Evolutionary conservation across 257 asterid genomes (phyloP), one percentile per base, ranked within the genome.

Genomic region (Thymus quinquecostatus): DNA sequence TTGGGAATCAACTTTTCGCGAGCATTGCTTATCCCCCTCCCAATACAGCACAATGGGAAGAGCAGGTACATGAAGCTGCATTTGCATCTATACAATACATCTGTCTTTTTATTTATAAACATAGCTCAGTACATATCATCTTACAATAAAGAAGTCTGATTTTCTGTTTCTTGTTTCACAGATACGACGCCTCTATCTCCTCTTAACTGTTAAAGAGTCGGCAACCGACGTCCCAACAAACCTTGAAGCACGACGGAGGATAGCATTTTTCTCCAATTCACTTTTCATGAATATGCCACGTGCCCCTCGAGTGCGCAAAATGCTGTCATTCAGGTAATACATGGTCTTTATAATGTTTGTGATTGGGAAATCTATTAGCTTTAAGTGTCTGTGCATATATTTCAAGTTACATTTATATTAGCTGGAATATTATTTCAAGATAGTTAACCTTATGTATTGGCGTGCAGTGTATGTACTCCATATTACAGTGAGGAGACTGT

Each of bases 401-500:
- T 11, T 74, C 10, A 51, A 45, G 27, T 64, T 55, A 45, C 51
- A 69, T 61, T 53, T 48, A 29, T n/a, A 43, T 74, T 54, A 30
- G 47, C 48, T 49, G 34, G 77, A 66, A 51, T 60, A 43, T 48
- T 28, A 47, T 48, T 53, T 59, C 68, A 47, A 45, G 69, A 62
- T 64, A 73, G 29, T 75, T 75, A 73, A 78, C 74, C 49, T 10
- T 70, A 67, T 69, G 54, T 48, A n/a, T 73, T 81, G 58, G 50
- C 57, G 50, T 80, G 78, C 71, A 95, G 99, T 80, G 95, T 95
- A 78, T 82, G 90, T 86, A 95, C 99, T 70, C 98, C 99, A 33
- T 95, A 95, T 81, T 95, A 95, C 77, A 89, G 97, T 66, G 99
- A 95, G 89, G 99, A 95, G 86, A 95, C 98, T 40, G 88, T 95